Evolutionary conservation across 78 protist species (phyloP), one percentile per base, ranked within the genome.

Genomic region (Isochrysis galbana): DNA sequence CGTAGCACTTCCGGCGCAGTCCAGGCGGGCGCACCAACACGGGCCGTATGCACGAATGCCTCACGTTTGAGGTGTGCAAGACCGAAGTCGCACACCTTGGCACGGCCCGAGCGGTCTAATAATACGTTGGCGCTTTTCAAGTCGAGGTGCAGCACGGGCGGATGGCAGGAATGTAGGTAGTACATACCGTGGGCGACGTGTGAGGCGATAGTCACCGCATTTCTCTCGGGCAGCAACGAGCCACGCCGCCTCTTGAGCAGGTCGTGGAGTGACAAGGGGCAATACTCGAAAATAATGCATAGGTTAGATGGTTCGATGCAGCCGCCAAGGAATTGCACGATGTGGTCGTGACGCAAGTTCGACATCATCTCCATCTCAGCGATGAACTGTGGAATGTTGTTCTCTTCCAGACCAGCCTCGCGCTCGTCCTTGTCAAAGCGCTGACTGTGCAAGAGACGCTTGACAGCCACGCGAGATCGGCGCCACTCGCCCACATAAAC

Each of bases 61-160:
- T n/a, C n/a, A n/a, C n/a, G n/a, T n/a, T n/a, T n/a, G n/a, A n/a
- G n/a, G n/a, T n/a, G n/a, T n/a, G n/a, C n/a, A n/a, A n/a, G n/a
- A n/a, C n/a, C n/a, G n/a, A n/a, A n/a, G n/a, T n/a, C n/a, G n/a
- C n/a, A n/a, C 67, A 54, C 94, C 91, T 95, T 95, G 32, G 90
- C 93, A 1, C 47, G 70, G 91, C 95, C 92, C 36, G 80, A 72
- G 23, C 67, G 93, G 26, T 91, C 93, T n/a, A 95, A 91, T 29
- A 95, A 87, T 42, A 95, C 44, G 78, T 95, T 95, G n/a, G 94
- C 93, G 46, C 94, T 78, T 82, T 95, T 95, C n/a, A 95, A 45
- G 46, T 95, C 97, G 38, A 96, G 94, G 91, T 95, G 97, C 42
- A 95, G 93, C n/a, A 95, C 89, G 34, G 95, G 92, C 70, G 90